Conservation (phyloP, 106 monocot genomes). For the Dendrobium catenatum region DNA sequence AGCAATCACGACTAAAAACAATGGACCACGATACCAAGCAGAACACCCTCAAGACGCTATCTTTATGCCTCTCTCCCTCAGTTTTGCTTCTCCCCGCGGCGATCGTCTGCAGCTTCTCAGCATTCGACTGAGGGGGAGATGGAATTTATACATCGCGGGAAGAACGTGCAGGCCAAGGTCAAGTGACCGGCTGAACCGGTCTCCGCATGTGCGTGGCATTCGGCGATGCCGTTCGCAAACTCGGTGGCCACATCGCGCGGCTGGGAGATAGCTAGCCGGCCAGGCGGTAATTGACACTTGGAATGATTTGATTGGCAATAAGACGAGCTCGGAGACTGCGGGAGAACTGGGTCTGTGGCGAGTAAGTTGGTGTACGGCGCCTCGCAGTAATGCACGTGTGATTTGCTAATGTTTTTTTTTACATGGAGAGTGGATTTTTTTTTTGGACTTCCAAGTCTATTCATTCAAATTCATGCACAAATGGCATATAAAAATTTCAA, state of each 20-base stretch:
- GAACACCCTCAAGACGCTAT: neutral
- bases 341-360: neutral
- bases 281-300: neutral
- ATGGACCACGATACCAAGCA: neutral
- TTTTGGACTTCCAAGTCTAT: too few species aligned
- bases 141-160: slow-evolving; percentile 4
- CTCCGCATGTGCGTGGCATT: neutral
- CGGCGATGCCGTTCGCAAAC: neutral
- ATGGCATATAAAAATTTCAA: too few species aligned
- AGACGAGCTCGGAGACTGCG: neutral
- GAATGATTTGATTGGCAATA: neutral
- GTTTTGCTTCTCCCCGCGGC: slow-evolving; percentile 1
- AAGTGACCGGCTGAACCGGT: slow-evolving; percentile 7
- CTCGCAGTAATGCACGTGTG: slow-evolving; percentile 5
- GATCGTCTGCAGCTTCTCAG: neutral
- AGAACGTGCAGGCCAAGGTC: neutral
- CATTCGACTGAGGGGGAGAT: neutral
- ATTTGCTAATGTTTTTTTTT: neutral
- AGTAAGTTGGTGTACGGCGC: neutral
- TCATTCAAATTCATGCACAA: too few species aligned
- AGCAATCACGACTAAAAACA: neutral
- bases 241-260: neutral
- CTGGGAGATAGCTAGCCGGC: neutral
- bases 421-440: too few species aligned
- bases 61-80: neutral